phyloP scores from a whole-genome alignment of 2,329 filamentous ascomycete species.

The Fonsecaea pedrosoi region DNA sequence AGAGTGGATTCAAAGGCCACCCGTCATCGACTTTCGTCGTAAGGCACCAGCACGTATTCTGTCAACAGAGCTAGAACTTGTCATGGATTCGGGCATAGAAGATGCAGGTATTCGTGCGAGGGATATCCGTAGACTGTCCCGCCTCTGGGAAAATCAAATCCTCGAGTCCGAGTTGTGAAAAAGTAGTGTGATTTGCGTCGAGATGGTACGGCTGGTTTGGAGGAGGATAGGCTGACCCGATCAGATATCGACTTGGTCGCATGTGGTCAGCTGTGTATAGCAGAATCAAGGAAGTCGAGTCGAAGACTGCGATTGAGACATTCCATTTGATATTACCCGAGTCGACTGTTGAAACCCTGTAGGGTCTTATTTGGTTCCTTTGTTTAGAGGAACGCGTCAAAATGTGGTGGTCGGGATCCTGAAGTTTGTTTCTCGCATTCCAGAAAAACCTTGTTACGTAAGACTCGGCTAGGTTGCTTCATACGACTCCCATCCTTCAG shows the following conservation, averaged over 20 bases:
- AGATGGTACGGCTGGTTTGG: background rate
- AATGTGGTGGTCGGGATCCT: background rate
- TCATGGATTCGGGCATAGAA: background rate
- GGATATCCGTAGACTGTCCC: background rate
- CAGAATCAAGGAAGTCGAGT: background rate
- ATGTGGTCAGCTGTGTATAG: background rate
- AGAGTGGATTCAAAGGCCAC: background rate
- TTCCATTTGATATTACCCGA: background rate
- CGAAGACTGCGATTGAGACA: background rate
- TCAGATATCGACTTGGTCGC: background rate
- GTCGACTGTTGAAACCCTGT: background rate
- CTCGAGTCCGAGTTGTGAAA: background rate
- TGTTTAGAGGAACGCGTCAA: slow-evolving; percentile 12
- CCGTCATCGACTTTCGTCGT: background rate
- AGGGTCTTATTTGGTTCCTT: background rate
- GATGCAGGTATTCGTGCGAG: background rate
- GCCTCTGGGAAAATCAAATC: background rate
- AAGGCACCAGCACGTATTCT: background rate
- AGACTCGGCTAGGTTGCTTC: background rate
- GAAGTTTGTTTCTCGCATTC: slow-evolving; percentile 4
- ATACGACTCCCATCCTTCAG: background rate
- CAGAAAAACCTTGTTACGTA: slow-evolving; percentile 12
- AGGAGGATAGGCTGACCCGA: background rate
- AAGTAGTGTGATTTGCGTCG: background rate
- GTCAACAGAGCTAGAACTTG: background rate